Evolutionary conservation across 2,329 filamentous ascomycete species (phyloP).

Genomic region (Corinectria fuckeliana): DNA sequence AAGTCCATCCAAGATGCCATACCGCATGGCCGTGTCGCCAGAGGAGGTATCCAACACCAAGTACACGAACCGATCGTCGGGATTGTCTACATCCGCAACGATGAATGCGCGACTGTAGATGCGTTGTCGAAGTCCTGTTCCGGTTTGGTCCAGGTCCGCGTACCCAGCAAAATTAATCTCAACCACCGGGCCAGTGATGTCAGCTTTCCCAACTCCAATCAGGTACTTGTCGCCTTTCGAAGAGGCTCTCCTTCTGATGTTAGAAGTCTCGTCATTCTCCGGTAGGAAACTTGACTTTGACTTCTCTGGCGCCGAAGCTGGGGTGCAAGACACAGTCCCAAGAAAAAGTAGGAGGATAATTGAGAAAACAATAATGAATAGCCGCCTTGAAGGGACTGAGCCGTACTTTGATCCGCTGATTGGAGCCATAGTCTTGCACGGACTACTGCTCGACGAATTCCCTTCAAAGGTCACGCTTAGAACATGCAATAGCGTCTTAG

Average conservation of each 20-base stretch:
- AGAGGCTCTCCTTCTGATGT: background rate
- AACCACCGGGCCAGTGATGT: conserved; percentile 78
- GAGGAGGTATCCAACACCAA: conserved; percentile 86
- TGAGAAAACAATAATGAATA: background rate
- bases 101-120: conserved; percentile 92
- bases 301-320: background rate
- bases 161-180: conserved; percentile 64
- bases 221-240: conserved; percentile 50
- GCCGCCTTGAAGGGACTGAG: background rate
- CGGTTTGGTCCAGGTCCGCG: conserved; percentile 82
- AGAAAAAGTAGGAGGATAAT: background rate
- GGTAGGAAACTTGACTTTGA: background rate
- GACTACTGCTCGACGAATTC: no score
- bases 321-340: background rate
- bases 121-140: conserved; percentile 84
- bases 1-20: conserved; percentile 84
- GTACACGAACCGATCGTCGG: conserved; percentile 81
- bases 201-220: conserved; percentile 63
- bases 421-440: background rate
- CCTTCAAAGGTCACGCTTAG: no score
- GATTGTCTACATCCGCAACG: conserved; percentile 70
- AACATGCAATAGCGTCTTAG: background rate
- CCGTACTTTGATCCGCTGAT: background rate
- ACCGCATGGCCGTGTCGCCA: conserved; percentile 86
- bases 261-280: background rate